A percentile compares a stretch with the other conserved stretches of the same genome.
These are phyloP conservation scores for Alloteropsis semialata DNA, from an alignment of 176 grass and related monocot species.

Conservation along the genomic window DNA sequence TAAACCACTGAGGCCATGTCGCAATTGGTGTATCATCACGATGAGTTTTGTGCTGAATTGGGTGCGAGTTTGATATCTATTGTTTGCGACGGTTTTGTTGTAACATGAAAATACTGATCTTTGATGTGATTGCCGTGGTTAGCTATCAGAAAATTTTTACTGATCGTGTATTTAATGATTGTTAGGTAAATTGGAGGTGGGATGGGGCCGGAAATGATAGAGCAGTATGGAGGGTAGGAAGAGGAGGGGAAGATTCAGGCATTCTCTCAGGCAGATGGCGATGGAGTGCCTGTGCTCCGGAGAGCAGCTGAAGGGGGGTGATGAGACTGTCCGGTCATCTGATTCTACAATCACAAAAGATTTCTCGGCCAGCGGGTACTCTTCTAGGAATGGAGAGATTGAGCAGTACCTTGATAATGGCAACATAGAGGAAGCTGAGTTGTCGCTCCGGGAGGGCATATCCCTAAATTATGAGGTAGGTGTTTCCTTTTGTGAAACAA, in stretches of 20 bases:
- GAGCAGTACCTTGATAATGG: conserved; percentile 56
- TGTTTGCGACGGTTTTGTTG: background rate
- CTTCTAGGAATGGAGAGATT: conserved; percentile 43
- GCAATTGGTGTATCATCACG: background rate
- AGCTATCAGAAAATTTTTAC: background rate
- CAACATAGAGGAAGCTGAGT: conserved; percentile 85
- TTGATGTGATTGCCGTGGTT: conserved; percentile 25
- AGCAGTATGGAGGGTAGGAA: conserved; percentile 52
- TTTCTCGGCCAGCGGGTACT: conserved; percentile 36
- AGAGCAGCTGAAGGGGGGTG: conserved; percentile 67
- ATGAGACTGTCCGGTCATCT: conserved; percentile 52
- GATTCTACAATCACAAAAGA: conserved; percentile 58
- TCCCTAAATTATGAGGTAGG: conserved; percentile 80
- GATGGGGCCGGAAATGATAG: conserved; percentile 30
- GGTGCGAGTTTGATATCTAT: background rate
- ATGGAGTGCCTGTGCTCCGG: conserved; percentile 97
- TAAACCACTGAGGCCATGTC: conserved; percentile 3
- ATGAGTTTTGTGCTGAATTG: conserved; percentile 6
- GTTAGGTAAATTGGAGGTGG: conserved; percentile 21
- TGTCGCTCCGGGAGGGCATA: conserved; percentile 74
- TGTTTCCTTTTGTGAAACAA: conserved; percentile 18
- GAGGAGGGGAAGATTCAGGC: conserved; percentile 24
- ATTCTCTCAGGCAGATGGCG: conserved; percentile 29
- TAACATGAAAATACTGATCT: conserved; percentile 3
- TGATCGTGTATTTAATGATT: conserved; percentile 25